phyloP scores from a whole-genome alignment of 1,284 basidiomycete species.

The Sphaerobolus stellatus region DNA sequence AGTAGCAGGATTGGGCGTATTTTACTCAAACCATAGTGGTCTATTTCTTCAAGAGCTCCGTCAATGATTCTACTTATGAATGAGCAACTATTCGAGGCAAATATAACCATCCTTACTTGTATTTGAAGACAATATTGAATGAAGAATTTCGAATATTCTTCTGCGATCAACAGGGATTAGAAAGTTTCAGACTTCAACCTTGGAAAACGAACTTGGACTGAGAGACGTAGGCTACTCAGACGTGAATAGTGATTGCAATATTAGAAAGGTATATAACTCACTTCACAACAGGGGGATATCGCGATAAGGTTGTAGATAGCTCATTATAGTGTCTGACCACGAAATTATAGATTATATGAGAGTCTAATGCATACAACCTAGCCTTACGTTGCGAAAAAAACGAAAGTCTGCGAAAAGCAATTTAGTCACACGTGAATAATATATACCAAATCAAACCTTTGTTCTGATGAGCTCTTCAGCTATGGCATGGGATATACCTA shows the following conservation, averaged over 20 bases:
- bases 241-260: conserved; percentile 24
- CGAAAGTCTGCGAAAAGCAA: conserved; percentile 56
- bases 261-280: conserved; percentile 38
- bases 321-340: conserved; percentile 66
- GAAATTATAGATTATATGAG: not conserved
- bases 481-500: conserved; percentile 90
- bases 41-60: conserved; percentile 54
- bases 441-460: conserved; percentile 48
- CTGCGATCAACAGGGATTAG: conserved; percentile 32
- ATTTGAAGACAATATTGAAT: conserved; percentile 74
- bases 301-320: conserved; percentile 65
- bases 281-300: conserved; percentile 74
- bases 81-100: not conserved
- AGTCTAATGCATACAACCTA: conserved; percentile 4
- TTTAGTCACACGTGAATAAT: not conserved
- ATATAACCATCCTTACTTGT: conserved; percentile 54
- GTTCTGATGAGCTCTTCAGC: conserved; percentile 79
- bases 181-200: not conserved
- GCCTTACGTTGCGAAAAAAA: conserved; percentile 86
- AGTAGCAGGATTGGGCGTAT: not conserved
- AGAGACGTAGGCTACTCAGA: conserved; percentile 69
- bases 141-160: conserved; percentile 53
- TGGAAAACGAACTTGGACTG: conserved; percentile 62
- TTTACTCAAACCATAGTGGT: conserved; percentile 59
- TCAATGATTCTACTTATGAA: conserved; percentile 58